A percentile compares a stretch with the other conserved stretches of the same genome.
Evolutionary conservation across 371 early-diverging fungal species (phyloP).

Genomic region (Ecytonucleospora hepatopenaei): DNA sequence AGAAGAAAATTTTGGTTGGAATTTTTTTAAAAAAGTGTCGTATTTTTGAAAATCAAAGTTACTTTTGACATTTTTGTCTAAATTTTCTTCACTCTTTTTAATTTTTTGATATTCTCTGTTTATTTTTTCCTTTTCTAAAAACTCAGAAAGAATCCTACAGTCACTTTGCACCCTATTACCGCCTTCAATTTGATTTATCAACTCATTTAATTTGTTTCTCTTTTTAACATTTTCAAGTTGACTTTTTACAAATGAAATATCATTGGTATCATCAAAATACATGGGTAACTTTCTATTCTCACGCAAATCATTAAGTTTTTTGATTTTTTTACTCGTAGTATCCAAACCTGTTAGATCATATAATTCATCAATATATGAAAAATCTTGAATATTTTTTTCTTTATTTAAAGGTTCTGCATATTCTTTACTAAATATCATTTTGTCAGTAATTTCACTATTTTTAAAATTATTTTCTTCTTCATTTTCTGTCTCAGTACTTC

Average conservation of each 20-base stretch:
- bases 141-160: constrained; percentile 14
- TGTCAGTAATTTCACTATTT: too few species aligned
- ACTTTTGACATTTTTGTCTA: background rate
- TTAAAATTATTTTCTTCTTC: background rate
- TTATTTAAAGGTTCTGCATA: too few species aligned
- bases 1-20: background rate
- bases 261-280: background rate
- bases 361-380: background rate
- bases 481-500: background rate
- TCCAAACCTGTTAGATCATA: constrained; percentile 5
- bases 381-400: background rate
- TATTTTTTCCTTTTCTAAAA: constrained; percentile 17
- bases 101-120: background rate
- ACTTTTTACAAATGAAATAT: constrained; percentile 13
- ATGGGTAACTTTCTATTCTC: constrained; percentile 17
- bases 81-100: background rate
- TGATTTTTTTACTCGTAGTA: constrained; percentile 16
- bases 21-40: background rate
- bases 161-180: constrained; percentile 20
- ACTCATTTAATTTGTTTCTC: constrained; percentile 25
- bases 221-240: constrained; percentile 43
- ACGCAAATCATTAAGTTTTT: constrained; percentile 33
- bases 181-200: constrained; percentile 24
- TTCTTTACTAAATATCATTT: too few species aligned
- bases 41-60: background rate